A percentile compares a stretch with the other conserved stretches of the same genome.
phyloP scores from a whole-genome alignment of 164 flowering plant genomes.

The Vitis rupestris region DNA sequence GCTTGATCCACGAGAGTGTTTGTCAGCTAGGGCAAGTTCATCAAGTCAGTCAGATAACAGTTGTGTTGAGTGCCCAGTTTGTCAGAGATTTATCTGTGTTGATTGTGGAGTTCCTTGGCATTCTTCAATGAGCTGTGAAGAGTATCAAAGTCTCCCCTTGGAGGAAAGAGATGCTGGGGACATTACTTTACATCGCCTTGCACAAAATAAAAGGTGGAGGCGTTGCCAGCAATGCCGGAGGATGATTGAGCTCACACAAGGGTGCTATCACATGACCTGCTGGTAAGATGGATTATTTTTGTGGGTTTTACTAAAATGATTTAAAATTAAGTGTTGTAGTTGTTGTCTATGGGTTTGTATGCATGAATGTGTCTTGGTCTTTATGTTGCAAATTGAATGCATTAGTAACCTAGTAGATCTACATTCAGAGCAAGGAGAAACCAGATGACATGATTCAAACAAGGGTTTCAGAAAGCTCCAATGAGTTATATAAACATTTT shows the following conservation, averaged over 20 bases:
- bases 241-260: constrained; percentile 79
- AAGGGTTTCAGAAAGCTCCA: no score
- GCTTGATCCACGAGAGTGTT: constrained; percentile 61
- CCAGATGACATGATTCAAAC: no score
- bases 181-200: constrained; percentile 58
- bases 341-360: no score
- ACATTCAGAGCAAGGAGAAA: no score
- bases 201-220: constrained; percentile 68
- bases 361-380: no score
- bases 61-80: constrained; percentile 75
- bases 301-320: no score
- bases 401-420: no score
- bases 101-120: constrained; percentile 93
- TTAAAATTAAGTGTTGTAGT: no score
- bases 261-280: constrained; percentile 90
- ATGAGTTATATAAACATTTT: no score
- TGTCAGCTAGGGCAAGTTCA: constrained; percentile 63
- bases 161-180: constrained; percentile 76
- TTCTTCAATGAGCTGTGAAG: constrained; percentile 72
- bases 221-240: constrained; percentile 85
- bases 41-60: constrained; percentile 53
- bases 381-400: no score
- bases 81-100: constrained; percentile 66
- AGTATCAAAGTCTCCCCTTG: constrained; percentile 63
- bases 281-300: constrained; percentile 45